phyloP scores from a whole-genome alignment of 108 stramenopile genomes.

The Cylindrotheca fusiformis region DNA sequence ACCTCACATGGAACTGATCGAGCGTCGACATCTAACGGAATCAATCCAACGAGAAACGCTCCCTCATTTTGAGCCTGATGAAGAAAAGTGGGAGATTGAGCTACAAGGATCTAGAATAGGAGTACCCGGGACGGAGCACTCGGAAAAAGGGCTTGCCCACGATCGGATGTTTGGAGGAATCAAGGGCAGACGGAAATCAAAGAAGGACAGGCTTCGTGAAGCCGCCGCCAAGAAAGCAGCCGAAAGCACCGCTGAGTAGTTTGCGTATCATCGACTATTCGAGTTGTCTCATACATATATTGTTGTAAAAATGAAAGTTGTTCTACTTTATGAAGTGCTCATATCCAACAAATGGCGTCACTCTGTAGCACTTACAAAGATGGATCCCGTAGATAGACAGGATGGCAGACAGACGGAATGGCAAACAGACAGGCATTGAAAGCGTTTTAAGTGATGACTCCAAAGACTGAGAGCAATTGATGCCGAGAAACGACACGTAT shows the following conservation, averaged over 20 bases:
- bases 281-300: too few species aligned
- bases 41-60: slow-evolving; percentile 54
- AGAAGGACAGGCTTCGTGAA: slow-evolving; percentile 77
- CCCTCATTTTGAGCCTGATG: slow-evolving; percentile 56
- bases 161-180: slow-evolving; percentile 80
- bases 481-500: too few species aligned
- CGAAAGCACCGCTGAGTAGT: background rate
- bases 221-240: slow-evolving; percentile 38
- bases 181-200: slow-evolving; percentile 71
- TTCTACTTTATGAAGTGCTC: too few species aligned
- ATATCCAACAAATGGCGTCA: too few species aligned
- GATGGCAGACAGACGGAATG: too few species aligned
- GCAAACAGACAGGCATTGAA: too few species aligned
- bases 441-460: too few species aligned
- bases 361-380: too few species aligned
- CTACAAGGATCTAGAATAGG: slow-evolving; percentile 26
- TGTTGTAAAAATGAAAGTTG: background rate
- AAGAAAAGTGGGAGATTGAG: slow-evolving; percentile 49
- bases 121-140: slow-evolving; percentile 54
- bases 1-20: slow-evolving; percentile 69
- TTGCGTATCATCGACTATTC: too few species aligned
- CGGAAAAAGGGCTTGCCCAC: slow-evolving; percentile 57
- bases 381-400: too few species aligned
- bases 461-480: too few species aligned
- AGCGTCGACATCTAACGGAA: slow-evolving; percentile 50